Base-by-base conservation (phyloP, 2,329 filamentous ascomycete genomes). In the Neoascochyta sp. region DNA sequence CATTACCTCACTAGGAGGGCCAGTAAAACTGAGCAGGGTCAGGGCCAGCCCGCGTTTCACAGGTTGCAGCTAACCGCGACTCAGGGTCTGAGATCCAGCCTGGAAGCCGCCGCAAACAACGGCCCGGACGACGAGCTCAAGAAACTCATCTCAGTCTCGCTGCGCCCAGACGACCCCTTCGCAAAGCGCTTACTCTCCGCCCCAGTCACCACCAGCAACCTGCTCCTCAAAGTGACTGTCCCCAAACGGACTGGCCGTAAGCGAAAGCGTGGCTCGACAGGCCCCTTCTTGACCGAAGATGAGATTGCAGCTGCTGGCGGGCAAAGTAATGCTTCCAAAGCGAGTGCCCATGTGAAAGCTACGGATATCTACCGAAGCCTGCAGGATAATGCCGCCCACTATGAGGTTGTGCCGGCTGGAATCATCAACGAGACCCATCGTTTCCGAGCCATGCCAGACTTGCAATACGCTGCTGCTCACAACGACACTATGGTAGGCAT, bases 171-270 rank as follows among this genome's bases (percentile, higher is more conserved):
- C 43, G 87, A 93, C 60, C 81, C 83, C 3, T 79, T 86, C 51
- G 80, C 84, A 50, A 82, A 83, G 47, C 85, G 86, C 7, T 70
- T 95, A 39, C 70, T 83, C 46, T 95, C 90, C 6, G 80, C 81
- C 22, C 84, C 82, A 54, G 76, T 81, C 17, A 67, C 76, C 12
- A 84, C 86, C 7, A 86, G 88, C 55, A 94, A 95, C 54, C 68
- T 96, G 12, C 73, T 96, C 12, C 71, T 98, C 30, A 89, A 88
- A 58, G 74, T 98, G 32, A 88, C 83, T 0, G 78, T 96, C 1
- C 90, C 92, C 0, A 92, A 81, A 60, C 73, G 86, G 33, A 95
- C 88, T 3, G 89, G 89, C 3, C 77, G 87, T 38, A 94, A 85
- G 63, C 77, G 89, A 36, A 95, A 89, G 66, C 74, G 81, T 47